phyloP scores from a whole-genome alignment of 805 yeast species.

The Barnettozyma sucrosica region DNA sequence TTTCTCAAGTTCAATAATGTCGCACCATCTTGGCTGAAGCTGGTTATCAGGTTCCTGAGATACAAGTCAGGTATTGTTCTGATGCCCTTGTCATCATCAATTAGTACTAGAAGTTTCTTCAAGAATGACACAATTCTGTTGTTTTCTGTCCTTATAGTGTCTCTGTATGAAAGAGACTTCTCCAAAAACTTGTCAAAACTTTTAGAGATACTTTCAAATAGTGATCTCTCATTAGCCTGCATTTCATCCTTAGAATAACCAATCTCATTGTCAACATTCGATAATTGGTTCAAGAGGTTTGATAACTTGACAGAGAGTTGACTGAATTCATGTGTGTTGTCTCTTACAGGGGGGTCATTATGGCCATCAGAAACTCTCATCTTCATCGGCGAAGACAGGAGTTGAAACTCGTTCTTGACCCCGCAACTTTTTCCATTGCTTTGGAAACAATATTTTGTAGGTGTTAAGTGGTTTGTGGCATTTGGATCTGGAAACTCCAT shows the following conservation, averaged over 20 bases:
- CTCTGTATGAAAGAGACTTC: conserved; percentile 33
- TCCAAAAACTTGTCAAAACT: conserved; percentile 40
- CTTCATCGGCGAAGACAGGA: conserved; percentile 25
- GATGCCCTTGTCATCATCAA: conserved; percentile 33
- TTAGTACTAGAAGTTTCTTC: conserved; percentile 27
- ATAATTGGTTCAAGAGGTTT: conserved; percentile 32
- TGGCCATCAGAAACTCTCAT: conserved; percentile 7
- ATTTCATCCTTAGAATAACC: conserved; percentile 51
- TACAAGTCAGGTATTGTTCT: conserved; percentile 37
- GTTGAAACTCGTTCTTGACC: conserved; percentile 1
- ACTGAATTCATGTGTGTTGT: conserved; percentile 11
- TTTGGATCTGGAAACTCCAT: not conserved
- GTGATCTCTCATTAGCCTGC: conserved; percentile 40
- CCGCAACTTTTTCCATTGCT: not conserved
- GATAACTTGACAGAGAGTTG: conserved; percentile 17
- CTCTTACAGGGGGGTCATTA: conserved; percentile 3
- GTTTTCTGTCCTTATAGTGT: conserved; percentile 27
- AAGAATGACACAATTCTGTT: conserved; percentile 23
- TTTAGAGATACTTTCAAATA: conserved; percentile 43
- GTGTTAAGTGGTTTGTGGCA: conserved; percentile 14
- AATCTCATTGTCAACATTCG: conserved; percentile 42
- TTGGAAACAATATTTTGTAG: conserved; percentile 11
- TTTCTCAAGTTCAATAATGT: conserved; percentile 31
- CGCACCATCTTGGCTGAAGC: conserved; percentile 21
- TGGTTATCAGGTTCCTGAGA: conserved; percentile 31